Evolutionary conservation across 257 asterid species (phyloP).

Genomic region (Solanum piurae): DNA sequence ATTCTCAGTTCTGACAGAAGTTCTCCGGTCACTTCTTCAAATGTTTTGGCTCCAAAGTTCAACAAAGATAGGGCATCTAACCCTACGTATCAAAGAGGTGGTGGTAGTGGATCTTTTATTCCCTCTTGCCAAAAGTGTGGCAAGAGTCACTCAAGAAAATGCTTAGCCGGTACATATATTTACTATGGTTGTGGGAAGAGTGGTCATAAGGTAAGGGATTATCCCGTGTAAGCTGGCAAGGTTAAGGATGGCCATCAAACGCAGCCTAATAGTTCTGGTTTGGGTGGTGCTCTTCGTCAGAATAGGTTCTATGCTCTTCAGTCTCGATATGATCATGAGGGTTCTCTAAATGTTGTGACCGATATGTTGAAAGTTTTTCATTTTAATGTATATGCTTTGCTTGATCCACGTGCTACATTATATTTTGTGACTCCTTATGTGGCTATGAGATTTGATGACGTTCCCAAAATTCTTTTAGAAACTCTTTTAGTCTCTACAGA

Average conservation of each 20-base stretch:
- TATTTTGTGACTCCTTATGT: too few species aligned
- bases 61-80: not conserved
- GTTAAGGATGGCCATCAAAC: not conserved
- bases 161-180: not conserved
- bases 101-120: not conserved
- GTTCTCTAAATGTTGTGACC: not conserved
- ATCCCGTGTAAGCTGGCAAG: not conserved
- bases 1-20: not conserved
- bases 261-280: not conserved
- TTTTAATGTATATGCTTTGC: too few species aligned
- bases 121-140: not conserved
- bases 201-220: not conserved
- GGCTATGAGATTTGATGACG: too few species aligned
- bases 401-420: too few species aligned
- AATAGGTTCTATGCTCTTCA: not conserved
- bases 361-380: too few species aligned
- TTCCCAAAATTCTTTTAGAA: too few species aligned
- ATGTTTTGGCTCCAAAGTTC: not conserved
- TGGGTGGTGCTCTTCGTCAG: not conserved
- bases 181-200: not conserved
- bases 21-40: not conserved
- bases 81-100: not conserved
- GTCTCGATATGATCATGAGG: not conserved
- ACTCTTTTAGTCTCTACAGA: too few species aligned
- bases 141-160: not conserved